These are phyloP conservation scores for Yarrowia osloensis DNA, from an alignment of 805 yeast genomes.

Conservation along the genomic window DNA sequence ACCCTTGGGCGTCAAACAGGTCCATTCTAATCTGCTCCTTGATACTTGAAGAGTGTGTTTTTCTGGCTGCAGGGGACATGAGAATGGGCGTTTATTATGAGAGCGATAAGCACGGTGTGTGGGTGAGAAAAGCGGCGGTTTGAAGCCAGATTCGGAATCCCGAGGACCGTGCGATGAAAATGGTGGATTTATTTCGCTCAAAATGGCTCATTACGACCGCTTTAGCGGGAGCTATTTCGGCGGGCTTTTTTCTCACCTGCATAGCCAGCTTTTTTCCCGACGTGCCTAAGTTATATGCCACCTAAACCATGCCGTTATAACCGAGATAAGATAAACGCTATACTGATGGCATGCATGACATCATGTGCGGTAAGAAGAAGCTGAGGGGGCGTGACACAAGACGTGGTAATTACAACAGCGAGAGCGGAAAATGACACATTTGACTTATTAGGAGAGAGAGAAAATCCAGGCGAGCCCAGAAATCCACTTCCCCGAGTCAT, in stretches of 20 bases:
- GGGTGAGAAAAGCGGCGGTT: not conserved
- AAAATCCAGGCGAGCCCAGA: not conserved
- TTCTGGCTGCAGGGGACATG: not conserved
- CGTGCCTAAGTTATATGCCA: constrained; percentile 9
- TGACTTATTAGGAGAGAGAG: not conserved
- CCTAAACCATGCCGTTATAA: constrained; percentile 26
- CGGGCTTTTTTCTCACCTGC: not conserved
- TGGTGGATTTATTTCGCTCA: not conserved
- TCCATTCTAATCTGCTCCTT: constrained; percentile 21
- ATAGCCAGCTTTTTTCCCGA: not conserved
- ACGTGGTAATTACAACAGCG: not conserved
- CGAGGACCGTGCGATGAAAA: not conserved
- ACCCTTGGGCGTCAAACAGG: not conserved
- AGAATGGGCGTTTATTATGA: constrained; percentile 1
- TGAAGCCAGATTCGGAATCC: not conserved
- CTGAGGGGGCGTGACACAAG: not conserved
- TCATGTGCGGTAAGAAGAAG: not conserved
- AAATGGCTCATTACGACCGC: not conserved
- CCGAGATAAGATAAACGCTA: constrained; percentile 28
- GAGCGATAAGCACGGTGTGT: not conserved
- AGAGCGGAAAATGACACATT: not conserved
- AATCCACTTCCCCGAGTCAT: no score
- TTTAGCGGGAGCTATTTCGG: not conserved
- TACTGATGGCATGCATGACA: constrained; percentile 3
- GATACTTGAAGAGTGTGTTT: not conserved